Conservation (phyloP, 768 basidiomycete species). For the Cystofilobasidium macerans region DNA sequence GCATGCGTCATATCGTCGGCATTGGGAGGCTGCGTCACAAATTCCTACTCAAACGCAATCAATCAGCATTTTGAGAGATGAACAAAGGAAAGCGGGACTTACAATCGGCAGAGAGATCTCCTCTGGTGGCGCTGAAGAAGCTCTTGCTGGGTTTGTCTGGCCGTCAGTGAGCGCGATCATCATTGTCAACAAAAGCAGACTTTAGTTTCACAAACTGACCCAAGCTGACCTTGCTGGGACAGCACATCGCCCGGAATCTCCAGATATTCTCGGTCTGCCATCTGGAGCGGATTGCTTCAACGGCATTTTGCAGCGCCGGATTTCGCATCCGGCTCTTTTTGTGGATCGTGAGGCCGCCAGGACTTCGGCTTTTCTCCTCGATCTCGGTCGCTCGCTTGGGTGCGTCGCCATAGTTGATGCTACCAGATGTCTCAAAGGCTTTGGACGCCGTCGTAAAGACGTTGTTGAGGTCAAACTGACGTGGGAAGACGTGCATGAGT, state of each 20-base stretch:
- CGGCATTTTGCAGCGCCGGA: conserved; percentile 40
- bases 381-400: conserved; percentile 17
- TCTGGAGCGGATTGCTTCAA: conserved; percentile 55
- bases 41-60: conserved; percentile 6
- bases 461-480: conserved; percentile 58
- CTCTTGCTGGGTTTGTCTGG: too few species aligned
- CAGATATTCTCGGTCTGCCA: conserved; percentile 63
- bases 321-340: conserved; percentile 28
- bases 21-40: conserved; percentile 15
- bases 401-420: conserved; percentile 8
- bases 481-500: conserved; percentile 74
- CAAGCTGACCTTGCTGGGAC: conserved; percentile 59
- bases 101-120: too few species aligned
- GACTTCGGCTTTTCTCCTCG: conserved; percentile 27
- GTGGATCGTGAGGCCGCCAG: conserved; percentile 44
- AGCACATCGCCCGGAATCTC: conserved; percentile 51
- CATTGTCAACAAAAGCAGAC: not conserved
- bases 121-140: too few species aligned
- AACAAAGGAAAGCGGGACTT: too few species aligned
- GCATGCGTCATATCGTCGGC: too few species aligned
- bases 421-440: not conserved
- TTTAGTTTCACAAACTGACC: not conserved
- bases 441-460: conserved; percentile 43
- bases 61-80: not conserved
- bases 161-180: not conserved